Evolutionary conservation across 2,329 filamentous ascomycete genomes (phyloP), one percentile per base, ranked within the genome.

Genomic region (Nemania diffusa): DNA sequence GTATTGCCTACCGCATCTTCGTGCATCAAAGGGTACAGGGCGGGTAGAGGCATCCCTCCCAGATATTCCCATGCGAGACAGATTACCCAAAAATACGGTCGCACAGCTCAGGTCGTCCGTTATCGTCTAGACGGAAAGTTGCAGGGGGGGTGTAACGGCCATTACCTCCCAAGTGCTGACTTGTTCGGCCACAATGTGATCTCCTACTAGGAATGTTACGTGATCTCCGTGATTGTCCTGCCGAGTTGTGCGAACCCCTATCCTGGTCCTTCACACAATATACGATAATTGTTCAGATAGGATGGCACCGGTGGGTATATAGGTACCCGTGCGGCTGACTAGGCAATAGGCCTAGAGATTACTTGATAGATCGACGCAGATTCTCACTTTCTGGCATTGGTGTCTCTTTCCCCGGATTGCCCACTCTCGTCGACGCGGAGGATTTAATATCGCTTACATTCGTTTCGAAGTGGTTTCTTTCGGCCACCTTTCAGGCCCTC

Each of bases 121-220:
- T 78, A 75, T 78, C 75, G 76, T 77, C 73, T 65, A 71, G 53
- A 57, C 76, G 76, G 76, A 57, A 71, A 67, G 64, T 66, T 71
- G 75, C 76, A 78, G 74, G 42, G 69, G 37, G n/a, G 48, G 75
- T 75, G 72, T 69, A 62, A 75, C 74, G 51, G 65, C 63, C 40
- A 52, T 62, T 57, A 69, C 72, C 68, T 73, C 57, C 71, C 67
- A 53, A 60, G 65, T 67, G 61, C 66, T 71, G 58, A 53, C 42
- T 60, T 63, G 42, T 62, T 64, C 62, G 66, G 61, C 53, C 64
- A 62, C 69, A 63, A 70, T 68, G 63, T 68, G 61, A 62, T 59
- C 32, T 66, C 44, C 62, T 48, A 62, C 59, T 65, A 62, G 64
- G 64, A 37, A 71, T 62, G 69, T 73, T 73, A 70, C 64, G 60